Percentiles rank a stretch among this genome's conserved stretches.
Conservation (phyloP, 768 basidiomycete species). For the Holtermanniella nyarrowii region DNA sequence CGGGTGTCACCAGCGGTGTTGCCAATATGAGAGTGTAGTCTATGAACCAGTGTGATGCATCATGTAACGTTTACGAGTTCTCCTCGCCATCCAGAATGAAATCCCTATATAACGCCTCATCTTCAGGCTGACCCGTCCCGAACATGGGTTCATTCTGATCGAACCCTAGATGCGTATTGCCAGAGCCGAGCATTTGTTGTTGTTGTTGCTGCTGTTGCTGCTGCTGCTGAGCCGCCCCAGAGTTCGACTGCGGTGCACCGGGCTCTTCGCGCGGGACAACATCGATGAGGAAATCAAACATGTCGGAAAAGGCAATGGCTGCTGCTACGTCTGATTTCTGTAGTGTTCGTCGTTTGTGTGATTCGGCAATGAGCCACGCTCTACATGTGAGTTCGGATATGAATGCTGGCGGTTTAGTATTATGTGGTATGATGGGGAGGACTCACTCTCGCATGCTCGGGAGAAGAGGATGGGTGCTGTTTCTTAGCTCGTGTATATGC, state of each 20-base stretch:
- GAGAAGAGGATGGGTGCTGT: conserved; percentile 87
- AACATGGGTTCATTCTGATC: not conserved
- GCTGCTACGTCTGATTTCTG: conserved; percentile 89
- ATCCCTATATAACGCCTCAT: not conserved
- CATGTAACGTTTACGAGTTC: not conserved
- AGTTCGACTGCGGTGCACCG: not conserved
- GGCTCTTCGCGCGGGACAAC: conserved; percentile 78
- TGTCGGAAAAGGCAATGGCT: conserved; percentile 82
- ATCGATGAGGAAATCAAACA: conserved; percentile 96
- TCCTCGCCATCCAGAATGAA: not conserved
- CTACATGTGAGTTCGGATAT: conserved; percentile 93
- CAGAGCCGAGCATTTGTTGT: not conserved
- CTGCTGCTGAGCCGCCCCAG: not conserved
- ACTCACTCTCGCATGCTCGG: conserved; percentile 95
- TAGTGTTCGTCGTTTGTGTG: conserved; percentile 89
- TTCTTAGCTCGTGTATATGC: conserved; percentile 3
- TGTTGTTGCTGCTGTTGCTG: not conserved
- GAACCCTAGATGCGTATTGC: not conserved
- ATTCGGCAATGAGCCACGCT: conserved; percentile 89
- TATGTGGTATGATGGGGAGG: not conserved
- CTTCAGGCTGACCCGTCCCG: not conserved
- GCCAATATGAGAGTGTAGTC: not conserved
- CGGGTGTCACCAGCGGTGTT: not conserved
- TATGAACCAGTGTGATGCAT: not conserved
- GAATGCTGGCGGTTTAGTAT: conserved; percentile 55